These are phyloP conservation scores for Glycine soja DNA, from an alignment of 306 rosid species.

Conservation along the genomic window DNA sequence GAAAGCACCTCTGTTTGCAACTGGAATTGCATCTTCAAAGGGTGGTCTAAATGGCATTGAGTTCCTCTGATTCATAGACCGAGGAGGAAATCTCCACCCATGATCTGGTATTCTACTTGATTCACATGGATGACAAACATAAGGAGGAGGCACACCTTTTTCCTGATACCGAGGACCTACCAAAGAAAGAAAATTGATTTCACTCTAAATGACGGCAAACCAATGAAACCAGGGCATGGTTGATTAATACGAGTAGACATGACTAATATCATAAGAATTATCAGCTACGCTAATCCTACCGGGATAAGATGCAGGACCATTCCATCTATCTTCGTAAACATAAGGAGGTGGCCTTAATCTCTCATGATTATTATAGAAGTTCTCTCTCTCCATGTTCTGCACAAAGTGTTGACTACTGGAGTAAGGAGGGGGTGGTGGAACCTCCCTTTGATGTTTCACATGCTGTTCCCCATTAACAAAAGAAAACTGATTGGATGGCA, in stretches of 20 bases:
- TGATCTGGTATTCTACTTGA: slow-evolving; percentile 69
- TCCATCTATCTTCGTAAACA: slow-evolving; percentile 77
- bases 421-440: slow-evolving; percentile 67
- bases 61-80: slow-evolving; percentile 69
- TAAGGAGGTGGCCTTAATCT: slow-evolving; percentile 76
- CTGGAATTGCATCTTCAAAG: slow-evolving; percentile 79
- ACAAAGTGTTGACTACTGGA: slow-evolving; percentile 66
- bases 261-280: slow-evolving; percentile 19
- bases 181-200: slow-evolving; percentile 28
- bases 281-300: slow-evolving; percentile 55
- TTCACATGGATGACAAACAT: slow-evolving; percentile 79
- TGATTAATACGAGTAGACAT: slow-evolving; percentile 19
- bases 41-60: slow-evolving; percentile 78
- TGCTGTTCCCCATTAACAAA: slow-evolving; percentile 73
- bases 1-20: slow-evolving; percentile 69
- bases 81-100: slow-evolving; percentile 85
- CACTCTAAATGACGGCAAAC: slow-evolving; percentile 1
- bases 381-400: slow-evolving; percentile 77
- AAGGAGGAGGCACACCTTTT: slow-evolving; percentile 62
- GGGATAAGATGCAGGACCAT: slow-evolving; percentile 64
- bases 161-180: slow-evolving; percentile 77
- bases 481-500: slow-evolving; percentile 80
- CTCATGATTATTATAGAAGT: slow-evolving; percentile 77
- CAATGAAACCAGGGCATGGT: slow-evolving; percentile 15
- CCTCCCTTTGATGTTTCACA: slow-evolving; percentile 70